Evolutionary conservation across 2,329 filamentous ascomycete genomes (phyloP), one percentile per base, ranked within the genome.

Genomic region (Gremmenia infestans): DNA sequence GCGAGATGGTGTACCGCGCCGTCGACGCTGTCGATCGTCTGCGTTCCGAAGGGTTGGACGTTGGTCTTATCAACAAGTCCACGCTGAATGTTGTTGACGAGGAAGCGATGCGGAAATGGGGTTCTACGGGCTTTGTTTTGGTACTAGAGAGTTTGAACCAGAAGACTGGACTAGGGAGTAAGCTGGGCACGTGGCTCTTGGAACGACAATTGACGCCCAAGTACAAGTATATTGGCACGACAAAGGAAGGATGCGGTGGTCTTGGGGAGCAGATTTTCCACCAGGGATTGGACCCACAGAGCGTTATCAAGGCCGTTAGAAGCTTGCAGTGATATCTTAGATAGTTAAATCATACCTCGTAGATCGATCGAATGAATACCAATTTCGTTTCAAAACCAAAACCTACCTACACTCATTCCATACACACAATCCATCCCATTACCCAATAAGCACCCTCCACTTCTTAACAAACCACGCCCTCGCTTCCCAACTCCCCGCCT

Each of bases 1-100:
- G 72, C 22, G 72, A 73, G 52, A 72, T 73, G 71, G 61, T 73
- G 42, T 73, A 73, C 63, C 71, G 72, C 17, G 70, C 72, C 0
- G 57, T 73, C 6, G 72, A 73, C 45, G 72, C 72, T 0, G 71
- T 73, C 32, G 71, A 73, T 61, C 61, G 65, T 23, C 66, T 73
- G 28, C 69, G 71, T 22, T 58, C 67, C 50, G 64, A 70, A 19
- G 72, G 72, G 32, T 56, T 73, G 0, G 70, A 73, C 48, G 63
- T 73, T 2, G 72, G 72, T 51, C 60, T 73, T 32, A 61, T 73
- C 56, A 73, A 73, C 64, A 73, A 73, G 56, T 66, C 70, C 1
- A 73, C 72, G 1, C 64, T 73, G 9, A 73, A 73, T 51, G 59
- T 70, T 1, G 69, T 73, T 15, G 72, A 73, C 40, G 71, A 73